Percentiles rank a stretch among this genome's conserved stretches.
Conservation (phyloP, 345 rosid species). For the Isatis tinctoria region DNA sequence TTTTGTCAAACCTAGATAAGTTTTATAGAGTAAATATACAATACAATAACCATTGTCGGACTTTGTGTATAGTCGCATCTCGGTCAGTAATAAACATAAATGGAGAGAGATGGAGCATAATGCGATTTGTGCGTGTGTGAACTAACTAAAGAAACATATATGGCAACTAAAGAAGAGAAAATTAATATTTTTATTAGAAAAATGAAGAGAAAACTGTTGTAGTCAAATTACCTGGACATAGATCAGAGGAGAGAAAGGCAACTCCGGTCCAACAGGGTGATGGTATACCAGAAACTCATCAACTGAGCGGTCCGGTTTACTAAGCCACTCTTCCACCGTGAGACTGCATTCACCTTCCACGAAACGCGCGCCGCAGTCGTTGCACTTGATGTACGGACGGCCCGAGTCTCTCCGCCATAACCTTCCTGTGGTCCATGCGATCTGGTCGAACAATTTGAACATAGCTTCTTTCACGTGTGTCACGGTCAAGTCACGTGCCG, state of each 20-base stretch:
- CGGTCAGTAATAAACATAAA: not conserved
- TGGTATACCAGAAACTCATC: conserved; percentile 47
- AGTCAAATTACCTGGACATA: conserved; percentile 51
- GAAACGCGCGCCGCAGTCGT: conserved; percentile 64
- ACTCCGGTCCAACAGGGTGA: conserved; percentile 63
- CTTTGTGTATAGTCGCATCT: not conserved
- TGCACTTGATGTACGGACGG: conserved; percentile 67
- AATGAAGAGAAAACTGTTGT: not conserved
- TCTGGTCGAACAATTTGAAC: conserved; percentile 46
- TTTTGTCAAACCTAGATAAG: too few relatives aligned
- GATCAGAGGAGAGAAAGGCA: conserved; percentile 53
- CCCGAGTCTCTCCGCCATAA: conserved; percentile 48
- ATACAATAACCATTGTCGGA: not conserved
- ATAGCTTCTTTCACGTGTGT: conserved; percentile 44
- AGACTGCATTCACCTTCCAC: conserved; percentile 52
- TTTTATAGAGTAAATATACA: not conserved
- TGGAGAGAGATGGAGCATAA: not conserved
- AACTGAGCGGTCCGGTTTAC: conserved; percentile 30
- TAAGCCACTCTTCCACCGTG: conserved; percentile 62
- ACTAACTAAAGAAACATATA: not conserved
- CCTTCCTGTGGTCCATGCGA: conserved; percentile 47
- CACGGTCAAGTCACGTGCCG: conserved; percentile 40
- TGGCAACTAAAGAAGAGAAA: not conserved
- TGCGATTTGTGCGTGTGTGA: not conserved
- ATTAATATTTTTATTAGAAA: not conserved